phyloP scores from a whole-genome alignment of 2,329 filamentous ascomycete genomes.

The Exophiala bonariae region DNA sequence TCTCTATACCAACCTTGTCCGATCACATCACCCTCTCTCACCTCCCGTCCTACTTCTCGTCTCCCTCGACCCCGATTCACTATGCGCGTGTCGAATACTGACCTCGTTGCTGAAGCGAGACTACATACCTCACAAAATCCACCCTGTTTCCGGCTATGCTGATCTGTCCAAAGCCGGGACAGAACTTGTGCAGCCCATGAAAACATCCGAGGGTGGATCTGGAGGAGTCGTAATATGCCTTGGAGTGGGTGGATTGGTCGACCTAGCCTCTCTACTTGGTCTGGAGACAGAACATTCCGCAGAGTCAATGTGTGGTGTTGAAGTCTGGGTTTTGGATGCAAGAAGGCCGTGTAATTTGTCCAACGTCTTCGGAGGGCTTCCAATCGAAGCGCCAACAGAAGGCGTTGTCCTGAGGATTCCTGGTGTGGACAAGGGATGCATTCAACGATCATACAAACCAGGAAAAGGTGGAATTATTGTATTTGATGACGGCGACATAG shows the following conservation, averaged over 20 bases:
- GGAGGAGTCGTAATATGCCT: slow-evolving; percentile 90
- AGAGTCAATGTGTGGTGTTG: slow-evolving; percentile 31
- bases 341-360: slow-evolving; percentile 91
- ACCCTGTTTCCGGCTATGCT: slow-evolving; percentile 88
- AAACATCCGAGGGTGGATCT: slow-evolving; percentile 76
- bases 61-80: slow-evolving; percentile 89
- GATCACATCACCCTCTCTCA: slow-evolving; percentile 82
- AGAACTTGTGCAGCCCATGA: slow-evolving; percentile 81
- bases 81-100: slow-evolving; percentile 93
- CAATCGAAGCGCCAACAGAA: slow-evolving; percentile 44
- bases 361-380: slow-evolving; percentile 79
- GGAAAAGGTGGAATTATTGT: slow-evolving; percentile 87
- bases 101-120: slow-evolving; percentile 93
- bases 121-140: slow-evolving; percentile 96
- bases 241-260: slow-evolving; percentile 87
- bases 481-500: slow-evolving; percentile 94
- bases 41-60: slow-evolving; percentile 82
- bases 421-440: slow-evolving; percentile 72
- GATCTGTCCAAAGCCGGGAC: slow-evolving; percentile 79
- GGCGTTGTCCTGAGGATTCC: slow-evolving; percentile 51
- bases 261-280: slow-evolving; percentile 77
- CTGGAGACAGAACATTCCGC: slow-evolving; percentile 62
- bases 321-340: slow-evolving; percentile 85
- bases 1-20: slow-evolving; percentile 85
- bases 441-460: slow-evolving; percentile 70